A percentile compares a stretch with the other conserved stretches of the same genome.
These are phyloP conservation scores for Cyclostephanos invisitatus DNA, from an alignment of 108 stramenopile genomes.

Conservation along the genomic window DNA sequence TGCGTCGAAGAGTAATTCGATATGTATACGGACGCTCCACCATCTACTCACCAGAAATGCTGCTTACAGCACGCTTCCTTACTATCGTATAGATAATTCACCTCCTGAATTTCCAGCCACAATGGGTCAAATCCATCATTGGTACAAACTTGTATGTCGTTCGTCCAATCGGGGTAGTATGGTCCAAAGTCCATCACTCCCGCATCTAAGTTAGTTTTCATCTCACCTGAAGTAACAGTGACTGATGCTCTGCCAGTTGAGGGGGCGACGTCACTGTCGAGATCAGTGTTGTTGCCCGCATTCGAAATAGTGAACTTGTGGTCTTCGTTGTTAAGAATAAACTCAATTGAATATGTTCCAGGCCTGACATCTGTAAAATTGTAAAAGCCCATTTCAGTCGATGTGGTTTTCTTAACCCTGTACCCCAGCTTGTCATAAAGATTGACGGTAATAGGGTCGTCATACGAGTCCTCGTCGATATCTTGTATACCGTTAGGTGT, in stretches of 20 bases:
- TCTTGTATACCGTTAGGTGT: constrained; percentile 49
- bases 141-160: constrained; percentile 42
- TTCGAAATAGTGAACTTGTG: constrained; percentile 37
- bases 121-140: constrained; percentile 48
- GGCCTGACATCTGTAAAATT: constrained; percentile 30
- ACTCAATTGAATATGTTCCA: constrained; percentile 33
- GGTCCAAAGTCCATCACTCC: constrained; percentile 50
- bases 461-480: constrained; percentile 22
- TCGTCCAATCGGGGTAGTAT: constrained; percentile 48
- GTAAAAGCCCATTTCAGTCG: constrained; percentile 26
- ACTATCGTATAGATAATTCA: constrained; percentile 43
- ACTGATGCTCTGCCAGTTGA: constrained; percentile 20
- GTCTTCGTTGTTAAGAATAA: constrained; percentile 19
- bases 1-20: neutral
- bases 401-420: constrained; percentile 17
- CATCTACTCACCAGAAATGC: constrained; percentile 37
- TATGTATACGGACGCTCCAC: too few relatives aligned
- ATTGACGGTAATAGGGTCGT: constrained; percentile 20
- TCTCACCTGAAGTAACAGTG: constrained; percentile 37
- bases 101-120: constrained; percentile 39
- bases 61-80: constrained; percentile 45
- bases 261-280: constrained; percentile 40
- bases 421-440: constrained; percentile 42
- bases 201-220: constrained; percentile 32
- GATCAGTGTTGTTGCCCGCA: constrained; percentile 19